Evolutionary conservation across 2,329 filamentous ascomycete species (phyloP), one percentile per base, ranked within the genome.

Genomic region (Graphilbum fragrans): DNA sequence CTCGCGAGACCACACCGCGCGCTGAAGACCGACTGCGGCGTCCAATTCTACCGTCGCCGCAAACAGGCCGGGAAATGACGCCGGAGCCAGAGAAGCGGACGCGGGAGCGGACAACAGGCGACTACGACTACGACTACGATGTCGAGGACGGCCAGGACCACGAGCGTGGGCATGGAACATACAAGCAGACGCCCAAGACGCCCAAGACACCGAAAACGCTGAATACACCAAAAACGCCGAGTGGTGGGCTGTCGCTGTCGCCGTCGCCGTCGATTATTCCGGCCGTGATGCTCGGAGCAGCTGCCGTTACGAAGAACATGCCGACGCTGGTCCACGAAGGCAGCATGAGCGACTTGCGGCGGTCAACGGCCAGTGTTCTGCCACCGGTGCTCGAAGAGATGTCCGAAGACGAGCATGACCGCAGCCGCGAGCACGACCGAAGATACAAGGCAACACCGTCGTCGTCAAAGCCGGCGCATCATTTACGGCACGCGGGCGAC

Each of bases 331-430:
- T 20, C 16, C 46, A 40, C 21, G 43, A 43, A 37, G 7, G 23
- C 19, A 45, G 44, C 37, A 33, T 23, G 12, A 37, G 42, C 16
- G 47, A 49, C 14, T 35, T 46, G 27, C 27, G 46, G 27, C 44
- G 42, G n/a, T 44, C 46, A 9, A 21, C 44, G 18, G 58, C 63
- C 6, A 61, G 64, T 41, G 58, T 58, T n/a, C 54, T 77, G 37
- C 61, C 72, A 4, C 66, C 70, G 0, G 72, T 77, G 4, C 61
- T 64, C 49, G 72, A 69, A 47, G 66, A 77, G 50, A 58, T 61
- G 9, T 60, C 61, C 1, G 70, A 74, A 49, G 64, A 65, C 3
- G 59, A 67, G 34, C 58, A 60, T 43, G 62, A 55, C 4, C 49
- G 52, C 38, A 41, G 47, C 25, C 41, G 37, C 21, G 23, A 41